phyloP scores from a whole-genome alignment of 768 basidiomycete genomes.

The Naganishia onofrii region DNA sequence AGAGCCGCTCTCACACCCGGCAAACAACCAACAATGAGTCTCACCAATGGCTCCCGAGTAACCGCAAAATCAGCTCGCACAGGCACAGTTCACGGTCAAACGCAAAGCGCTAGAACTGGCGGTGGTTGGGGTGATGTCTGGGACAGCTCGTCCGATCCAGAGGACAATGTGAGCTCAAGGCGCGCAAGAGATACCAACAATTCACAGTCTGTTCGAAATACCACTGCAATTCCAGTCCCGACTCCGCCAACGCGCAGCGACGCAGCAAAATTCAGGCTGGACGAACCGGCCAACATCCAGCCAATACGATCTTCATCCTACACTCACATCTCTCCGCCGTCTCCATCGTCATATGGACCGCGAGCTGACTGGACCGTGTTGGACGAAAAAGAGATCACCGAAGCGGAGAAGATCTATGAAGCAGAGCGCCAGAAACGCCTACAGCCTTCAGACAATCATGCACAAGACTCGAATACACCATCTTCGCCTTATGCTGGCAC shows the following conservation, averaged over 20 bases:
- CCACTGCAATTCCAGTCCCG: constrained; percentile 14
- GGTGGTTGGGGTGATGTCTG: constrained; percentile 49
- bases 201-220: constrained; percentile 20
- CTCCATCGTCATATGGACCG: constrained; percentile 24
- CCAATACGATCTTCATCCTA: constrained; percentile 25
- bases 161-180: constrained; percentile 21
- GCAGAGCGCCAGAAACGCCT: constrained; percentile 5
- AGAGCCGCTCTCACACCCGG: no score
- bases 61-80: background rate
- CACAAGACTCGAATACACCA: background rate
- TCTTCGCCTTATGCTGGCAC: background rate
- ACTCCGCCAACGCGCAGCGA: background rate
- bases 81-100: background rate
- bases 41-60: background rate
- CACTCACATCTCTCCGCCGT: constrained; percentile 24
- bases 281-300: background rate
- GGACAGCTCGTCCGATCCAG: constrained; percentile 48
- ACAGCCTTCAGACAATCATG: background rate
- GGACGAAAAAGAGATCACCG: constrained; percentile 25
- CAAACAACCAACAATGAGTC: background rate
- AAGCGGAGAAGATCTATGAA: constrained; percentile 29
- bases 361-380: constrained; percentile 30
- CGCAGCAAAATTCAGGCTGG: background rate
- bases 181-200: constrained; percentile 4
- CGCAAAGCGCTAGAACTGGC: background rate